Percentiles rank a stretch among this genome's conserved stretches.
Conservation (phyloP, 176 grass and related monocot species). For the Zoysia japonica region DNA sequence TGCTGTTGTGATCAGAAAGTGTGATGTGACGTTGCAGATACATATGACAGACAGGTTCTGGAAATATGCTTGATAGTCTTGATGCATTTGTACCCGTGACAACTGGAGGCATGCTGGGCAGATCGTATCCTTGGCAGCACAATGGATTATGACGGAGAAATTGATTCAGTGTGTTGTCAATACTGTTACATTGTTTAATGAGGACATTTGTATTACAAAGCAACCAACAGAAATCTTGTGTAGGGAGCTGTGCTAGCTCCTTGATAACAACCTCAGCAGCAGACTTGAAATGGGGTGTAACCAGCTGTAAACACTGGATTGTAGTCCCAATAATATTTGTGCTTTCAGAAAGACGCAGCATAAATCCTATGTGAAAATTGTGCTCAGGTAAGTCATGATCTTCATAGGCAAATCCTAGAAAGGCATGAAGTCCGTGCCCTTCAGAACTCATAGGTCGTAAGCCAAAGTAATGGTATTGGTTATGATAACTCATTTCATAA, state of each 20-base stretch:
- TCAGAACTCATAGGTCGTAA: background rate
- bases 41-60: background rate
- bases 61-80: background rate
- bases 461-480: background rate
- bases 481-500: background rate
- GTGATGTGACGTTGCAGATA: conserved; percentile 18
- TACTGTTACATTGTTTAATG: background rate
- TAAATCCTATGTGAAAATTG: background rate
- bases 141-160: background rate
- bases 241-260: conserved; percentile 3
- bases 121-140: background rate
- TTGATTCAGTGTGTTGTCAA: background rate
- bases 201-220: background rate
- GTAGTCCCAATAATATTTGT: no score
- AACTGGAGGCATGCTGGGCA: background rate
- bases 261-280: background rate
- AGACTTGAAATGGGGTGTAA: conserved; percentile 28
- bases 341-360: background rate
- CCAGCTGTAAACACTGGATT: conserved; percentile 1
- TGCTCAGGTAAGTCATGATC: background rate
- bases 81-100: background rate
- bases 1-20: background rate
- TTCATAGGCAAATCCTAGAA: background rate
- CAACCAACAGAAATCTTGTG: conserved; percentile 21
- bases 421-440: conserved; percentile 1